Base-by-base conservation (phyloP, 1,139 yeast species). In the Komagataea norvegica region DNA sequence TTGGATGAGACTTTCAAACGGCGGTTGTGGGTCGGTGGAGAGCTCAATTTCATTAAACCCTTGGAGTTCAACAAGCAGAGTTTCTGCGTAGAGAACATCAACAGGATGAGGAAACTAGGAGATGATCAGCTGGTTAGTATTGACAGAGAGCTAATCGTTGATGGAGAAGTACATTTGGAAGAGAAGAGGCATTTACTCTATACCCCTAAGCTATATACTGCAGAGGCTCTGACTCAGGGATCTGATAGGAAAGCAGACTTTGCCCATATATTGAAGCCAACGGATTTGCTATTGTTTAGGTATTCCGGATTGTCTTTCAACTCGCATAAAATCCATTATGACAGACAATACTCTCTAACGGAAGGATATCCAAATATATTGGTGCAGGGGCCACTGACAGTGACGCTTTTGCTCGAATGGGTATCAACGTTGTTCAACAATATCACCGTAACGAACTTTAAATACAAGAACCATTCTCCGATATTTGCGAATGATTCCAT, bases 1-100 rank as follows among this genome's bases (percentile, higher is more conserved):
- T 51, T 46, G 1, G 45, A 40, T 16, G 28, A 34, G 5, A 9
- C 36, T 0, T 86, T 66, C 54, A 61, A 62, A 19, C 64, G 93
- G 43, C 64, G 96, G 25, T 72, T 89, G 77, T 89, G 96, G 96
- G 79, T 74, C 0, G 77, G 79, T 27, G 96, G 96, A 1, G 58
- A 67, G 19, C 60, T 86, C 21, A 60, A 59, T 6, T 70, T 73
- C 54, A 51, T 56, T 1, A 51, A 59, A n/a, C 60, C 67, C 0
- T 44, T 77, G 4, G 34, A 30, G 8, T 56, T 68, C 23, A 69
- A 71, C 7, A 55, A 57, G 13, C 40, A 37, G 5, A 49, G 71
- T 11, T 39, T 42, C 2, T 77, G 86, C 48, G 47, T 48, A 5
- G 91, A 82, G 49, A 57, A 41, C 1, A 55, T 78, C 2, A 51